Conservation (phyloP, 352 stramenopile genomes). For the Phytophthora macrochlamydospora region DNA sequence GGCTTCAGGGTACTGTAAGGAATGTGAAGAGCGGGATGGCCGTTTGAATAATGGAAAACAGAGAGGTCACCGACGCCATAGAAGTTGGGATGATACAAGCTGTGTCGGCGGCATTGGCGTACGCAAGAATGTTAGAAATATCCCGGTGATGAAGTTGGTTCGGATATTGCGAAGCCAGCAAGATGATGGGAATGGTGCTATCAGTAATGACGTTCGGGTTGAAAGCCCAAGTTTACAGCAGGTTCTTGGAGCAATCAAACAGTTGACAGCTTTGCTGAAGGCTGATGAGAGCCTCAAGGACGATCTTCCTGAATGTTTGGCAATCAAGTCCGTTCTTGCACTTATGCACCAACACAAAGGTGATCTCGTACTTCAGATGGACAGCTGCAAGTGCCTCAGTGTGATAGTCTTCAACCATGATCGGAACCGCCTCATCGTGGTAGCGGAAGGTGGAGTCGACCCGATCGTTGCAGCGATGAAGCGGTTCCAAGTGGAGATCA, state of each 20-base stretch:
- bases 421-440: conserved; percentile 74
- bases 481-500: conserved; percentile 51
- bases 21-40: conserved; percentile 46
- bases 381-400: conserved; percentile 80
- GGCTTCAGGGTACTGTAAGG: conserved; percentile 63
- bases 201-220: conserved; percentile 16
- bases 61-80: conserved; percentile 41
- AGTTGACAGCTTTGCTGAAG: conserved; percentile 59
- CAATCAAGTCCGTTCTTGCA: conserved; percentile 57
- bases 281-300: conserved; percentile 70
- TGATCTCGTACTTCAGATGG: conserved; percentile 71
- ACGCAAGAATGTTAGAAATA: conserved; percentile 51
- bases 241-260: conserved; percentile 47
- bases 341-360: conserved; percentile 65
- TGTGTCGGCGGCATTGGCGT: conserved; percentile 21
- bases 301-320: conserved; percentile 72
- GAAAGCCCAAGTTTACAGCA: conserved; percentile 25
- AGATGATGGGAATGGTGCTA: conserved; percentile 16
- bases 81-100: conserved; percentile 48
- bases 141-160: conserved; percentile 45
- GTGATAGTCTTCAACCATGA: conserved; percentile 77
- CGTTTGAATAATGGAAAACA: conserved; percentile 16
- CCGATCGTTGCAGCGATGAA: conserved; percentile 68
- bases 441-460: conserved; percentile 71
- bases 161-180: conserved; percentile 31